Evolutionary conservation across 805 yeast species (phyloP), one percentile per base, ranked within the genome.

Genomic region (Zygoascus ofunaensis): DNA sequence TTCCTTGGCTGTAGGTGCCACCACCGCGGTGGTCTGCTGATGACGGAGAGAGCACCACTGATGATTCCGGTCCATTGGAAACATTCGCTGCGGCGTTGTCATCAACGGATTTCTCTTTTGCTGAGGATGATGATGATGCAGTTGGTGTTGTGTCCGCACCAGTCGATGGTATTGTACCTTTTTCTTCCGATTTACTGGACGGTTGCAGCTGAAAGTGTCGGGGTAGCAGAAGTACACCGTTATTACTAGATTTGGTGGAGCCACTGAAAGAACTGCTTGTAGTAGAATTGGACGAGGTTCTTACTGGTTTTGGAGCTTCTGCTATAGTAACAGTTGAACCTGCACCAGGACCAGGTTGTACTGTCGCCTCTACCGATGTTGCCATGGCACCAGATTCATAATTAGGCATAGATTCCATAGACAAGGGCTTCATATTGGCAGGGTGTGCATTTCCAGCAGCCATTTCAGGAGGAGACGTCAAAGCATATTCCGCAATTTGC

Each of bases 181-280:
- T n/a, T n/a, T n/a, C n/a, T 26, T 26, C 30, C 30, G 12, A 12
- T 12, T 26, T 26, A 12, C 12, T 26, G 7, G 30, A 8, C 7
- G 30, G 30, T 26, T 26, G 54, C 18, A 51, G 43, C 33, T 58
- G 52, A 41, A 58, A 54, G 42, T 57, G 61, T 15, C 59, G 45
- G 2, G 62, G 61, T 14, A 58, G 47, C 34, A 58, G 49, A 39
- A 57, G 37, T 5, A 58, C 60, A 3, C 61, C 61, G 36, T 54
- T 55, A 26, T 34, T 38, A 3, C 23, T 36, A 3, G 42, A 26
- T 12, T 26, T 15, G 5, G 34, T 14, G 17, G 32, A 4, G 33
- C 14, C n/a, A 22, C 23, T 19, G 7, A 26, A 37, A 19, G 39
- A 19, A 17, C 23, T 17, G 4, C 18, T 17, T 4, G n/a, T 33